These are phyloP conservation scores for Pseudevernia furfuracea DNA, from an alignment of 495 filamentous ascomycete genomes.

Conservation along the genomic window DNA sequence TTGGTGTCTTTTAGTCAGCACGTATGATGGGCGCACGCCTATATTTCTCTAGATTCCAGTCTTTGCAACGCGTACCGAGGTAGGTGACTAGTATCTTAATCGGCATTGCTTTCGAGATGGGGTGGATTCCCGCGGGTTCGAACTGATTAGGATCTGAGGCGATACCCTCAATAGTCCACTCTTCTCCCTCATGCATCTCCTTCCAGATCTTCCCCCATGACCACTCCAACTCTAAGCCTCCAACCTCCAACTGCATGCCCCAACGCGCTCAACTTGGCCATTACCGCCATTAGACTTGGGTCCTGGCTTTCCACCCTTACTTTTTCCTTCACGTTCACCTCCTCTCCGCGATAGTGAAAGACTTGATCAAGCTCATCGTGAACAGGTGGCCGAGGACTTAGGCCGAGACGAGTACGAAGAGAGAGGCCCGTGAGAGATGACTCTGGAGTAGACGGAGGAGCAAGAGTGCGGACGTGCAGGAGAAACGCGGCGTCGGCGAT, in stretches of 20 bases:
- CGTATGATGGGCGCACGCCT: background rate
- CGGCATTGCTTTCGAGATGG: background rate
- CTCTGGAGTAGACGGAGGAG: conserved; percentile 50
- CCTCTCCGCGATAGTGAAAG: conserved; percentile 58
- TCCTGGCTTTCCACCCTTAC: conserved; percentile 86
- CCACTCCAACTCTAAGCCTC: conserved; percentile 64
- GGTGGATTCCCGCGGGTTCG: background rate
- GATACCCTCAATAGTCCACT: background rate
- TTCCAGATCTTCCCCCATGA: conserved; percentile 57
- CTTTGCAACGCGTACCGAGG: background rate
- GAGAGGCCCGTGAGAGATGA: conserved; percentile 50
- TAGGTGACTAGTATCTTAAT: background rate
- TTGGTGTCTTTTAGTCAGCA: background rate
- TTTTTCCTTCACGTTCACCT: conserved; percentile 83
- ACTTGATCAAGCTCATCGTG: conserved; percentile 77
- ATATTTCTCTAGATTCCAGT: background rate
- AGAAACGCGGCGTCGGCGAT: conserved; percentile 72
- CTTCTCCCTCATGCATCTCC: conserved; percentile 3
- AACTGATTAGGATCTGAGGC: background rate
- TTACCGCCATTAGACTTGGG: conserved; percentile 76
- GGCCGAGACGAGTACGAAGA: conserved; percentile 46
- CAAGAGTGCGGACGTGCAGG: conserved; percentile 71
- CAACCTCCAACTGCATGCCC: conserved; percentile 63
- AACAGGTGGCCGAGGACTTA: conserved; percentile 47
- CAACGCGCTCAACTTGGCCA: conserved; percentile 78